Evolutionary conservation across 2,329 filamentous ascomycete genomes (phyloP), one percentile per base, ranked within the genome.

Genomic region (Helotiales sp.): DNA sequence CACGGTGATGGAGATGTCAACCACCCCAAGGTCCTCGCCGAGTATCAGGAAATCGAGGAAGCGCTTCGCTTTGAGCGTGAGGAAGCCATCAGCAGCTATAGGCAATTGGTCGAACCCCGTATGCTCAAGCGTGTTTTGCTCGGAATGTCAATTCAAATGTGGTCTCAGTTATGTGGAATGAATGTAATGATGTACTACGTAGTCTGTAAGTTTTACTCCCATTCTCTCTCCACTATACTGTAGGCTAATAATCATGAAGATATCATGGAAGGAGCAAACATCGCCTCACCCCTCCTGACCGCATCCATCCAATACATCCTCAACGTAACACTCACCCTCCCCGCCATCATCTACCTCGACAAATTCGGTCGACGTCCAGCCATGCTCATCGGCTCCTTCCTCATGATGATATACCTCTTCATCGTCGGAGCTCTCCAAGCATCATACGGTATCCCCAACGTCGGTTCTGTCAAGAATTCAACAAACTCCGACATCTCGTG

Each of bases 241-340:
- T 7, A 15, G 17, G 29, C 58, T 64, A 27, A 66, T 42, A 29
- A 10, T 6, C 2, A 13, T 15, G n/a, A 22, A 66, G 81, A 90
- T 56, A 89, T 90, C 69, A 78, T 91, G 88, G 85, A 87, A 30
- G 87, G 86, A 6, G 67, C 67, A n/a, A 75, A 72, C 1, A 81
- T 80, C 7, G 78, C 84, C 61, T 80, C 79, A 49, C 81, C 83
- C 29, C 79, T 91, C 9, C 72, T 89, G 36, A 81, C 87, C 2
- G 87, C 85, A 25, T 84, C 83, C 13, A 88, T 90, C 58, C 85
- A 90, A 68, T 90, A 90, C 70, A 80, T 92, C 63, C 89, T 93
- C 75, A 93, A 93, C 71, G 89, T 93, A 1, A 57, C 85, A 49
- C 89, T 91, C 81, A 93, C 90, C 0, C 72, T 93, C 1, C 88